These are phyloP conservation scores for Corynascus novoguineensis DNA, from an alignment of 495 filamentous ascomycete species.

Conservation along the genomic window DNA sequence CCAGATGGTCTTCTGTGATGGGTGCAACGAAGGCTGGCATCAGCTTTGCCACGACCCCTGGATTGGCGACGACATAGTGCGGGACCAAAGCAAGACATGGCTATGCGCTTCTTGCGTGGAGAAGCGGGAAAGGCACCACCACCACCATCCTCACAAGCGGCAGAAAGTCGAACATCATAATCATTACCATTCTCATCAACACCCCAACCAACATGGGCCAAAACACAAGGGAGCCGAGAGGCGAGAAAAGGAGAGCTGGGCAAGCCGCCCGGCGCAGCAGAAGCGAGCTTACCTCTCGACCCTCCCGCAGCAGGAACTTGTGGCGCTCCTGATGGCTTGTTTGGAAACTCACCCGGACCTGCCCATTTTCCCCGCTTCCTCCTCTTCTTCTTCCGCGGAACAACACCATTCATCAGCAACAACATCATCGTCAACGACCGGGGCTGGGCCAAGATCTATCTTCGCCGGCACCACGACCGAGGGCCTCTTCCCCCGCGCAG, in stretches of 20 bases:
- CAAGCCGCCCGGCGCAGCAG: conserved; percentile 33
- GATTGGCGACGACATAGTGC: conserved; percentile 65
- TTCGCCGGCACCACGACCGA: conserved; percentile 33
- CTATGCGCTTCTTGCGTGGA: conserved; percentile 62
- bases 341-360: conserved; percentile 38
- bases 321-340: conserved; percentile 26
- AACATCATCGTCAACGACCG: background rate
- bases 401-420: no score
- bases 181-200: background rate
- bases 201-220: background rate
- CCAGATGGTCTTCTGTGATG: conserved; percentile 91
- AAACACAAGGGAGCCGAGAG: background rate
- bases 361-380: conserved; percentile 38
- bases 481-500: conserved; percentile 35
- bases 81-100: conserved; percentile 62
- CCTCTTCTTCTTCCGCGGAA: no score
- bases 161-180: conserved; percentile 21
- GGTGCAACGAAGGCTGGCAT: conserved; percentile 84
- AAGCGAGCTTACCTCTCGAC: conserved; percentile 39
- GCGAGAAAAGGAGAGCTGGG: conserved; percentile 34
- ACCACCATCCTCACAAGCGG: conserved; percentile 28
- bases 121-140: conserved; percentile 42
- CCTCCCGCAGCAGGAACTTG: conserved; percentile 33
- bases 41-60: conserved; percentile 84
- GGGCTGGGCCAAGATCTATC: conserved; percentile 16